A percentile compares a stretch with the other conserved stretches of the same genome.
Conservation (phyloP, 2,329 filamentous ascomycete species). For the Fusarium longipes region DNA sequence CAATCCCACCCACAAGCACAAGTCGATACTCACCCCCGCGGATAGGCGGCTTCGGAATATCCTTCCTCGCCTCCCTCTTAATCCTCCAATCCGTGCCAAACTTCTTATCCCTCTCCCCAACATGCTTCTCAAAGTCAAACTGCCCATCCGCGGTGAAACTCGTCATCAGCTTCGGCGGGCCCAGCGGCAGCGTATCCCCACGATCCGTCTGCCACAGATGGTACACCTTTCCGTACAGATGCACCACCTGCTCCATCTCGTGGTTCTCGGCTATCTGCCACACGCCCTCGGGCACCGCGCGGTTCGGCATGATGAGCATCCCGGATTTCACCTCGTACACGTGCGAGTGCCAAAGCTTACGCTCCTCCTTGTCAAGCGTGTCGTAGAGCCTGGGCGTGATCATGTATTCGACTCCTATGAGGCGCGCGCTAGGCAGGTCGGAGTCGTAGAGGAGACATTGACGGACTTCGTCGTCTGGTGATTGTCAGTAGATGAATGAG, state of each 20-base stretch:
- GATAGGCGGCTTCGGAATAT: constrained; percentile 55
- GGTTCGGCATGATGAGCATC: constrained; percentile 82
- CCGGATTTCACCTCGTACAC: constrained; percentile 80
- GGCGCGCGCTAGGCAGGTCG: constrained; percentile 70
- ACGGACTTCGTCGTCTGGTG: constrained; percentile 69
- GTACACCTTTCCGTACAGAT: constrained; percentile 84
- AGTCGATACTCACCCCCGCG: constrained; percentile 54
- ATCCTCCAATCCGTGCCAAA: constrained; percentile 59
- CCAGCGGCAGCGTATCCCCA: constrained; percentile 69
- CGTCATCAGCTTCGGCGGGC: constrained; percentile 65
- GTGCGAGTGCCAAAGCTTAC: constrained; percentile 82
- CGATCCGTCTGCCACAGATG: constrained; percentile 88
- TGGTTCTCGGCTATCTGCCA: constrained; percentile 83
- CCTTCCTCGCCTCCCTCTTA: constrained; percentile 59
- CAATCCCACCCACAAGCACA: accelerated
- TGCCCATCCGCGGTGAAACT: constrained; percentile 63
- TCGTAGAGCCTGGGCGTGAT: constrained; percentile 76
- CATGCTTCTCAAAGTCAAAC: constrained; percentile 58
- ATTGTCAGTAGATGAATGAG: constrained; percentile 53
- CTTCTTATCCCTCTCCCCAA: constrained; percentile 58
- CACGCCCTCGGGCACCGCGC: constrained; percentile 64
- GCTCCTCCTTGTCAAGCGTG: constrained; percentile 73
- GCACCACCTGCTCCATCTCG: constrained; percentile 82
- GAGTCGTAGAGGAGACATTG: constrained; percentile 90
- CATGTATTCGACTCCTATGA: constrained; percentile 92